Base-by-base conservation (phyloP, 2,329 filamentous ascomycete species). In the Atkinsonella texensis region DNA sequence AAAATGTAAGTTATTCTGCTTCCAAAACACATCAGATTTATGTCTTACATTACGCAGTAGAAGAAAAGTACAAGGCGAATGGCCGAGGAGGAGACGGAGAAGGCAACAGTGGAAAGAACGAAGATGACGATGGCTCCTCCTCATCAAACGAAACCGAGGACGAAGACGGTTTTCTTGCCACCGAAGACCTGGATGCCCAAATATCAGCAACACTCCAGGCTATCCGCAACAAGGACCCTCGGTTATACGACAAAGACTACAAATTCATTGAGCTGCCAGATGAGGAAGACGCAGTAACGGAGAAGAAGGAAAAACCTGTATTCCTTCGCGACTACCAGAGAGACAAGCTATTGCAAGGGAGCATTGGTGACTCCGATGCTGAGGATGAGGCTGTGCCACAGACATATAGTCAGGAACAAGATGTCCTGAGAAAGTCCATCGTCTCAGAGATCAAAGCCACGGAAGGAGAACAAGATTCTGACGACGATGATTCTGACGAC, bases 341-440 rank as follows among this genome's bases (percentile, higher is more conserved):
- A 55, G 81, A 93, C 66, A 94, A 91, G 61, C 74, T 95, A n/a
- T 66, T 97, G 53, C 81, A 81, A 40, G 89, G 88, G 38, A 77
- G 82, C 53, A 71, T 73, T 10, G 79, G 75, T n/a, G 76, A 68
- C 3, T 76, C 74, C 1, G 79, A 83, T 15, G 74, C 80, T 17
- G 78, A 84, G 11, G 78, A 84, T 13, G 72, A 74, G 11, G 72
- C 77, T 38, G 63, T 64, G 7, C 79, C 81, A 2, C 78, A 75
- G 66, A 94, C 90, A 10, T 96, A 95, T 65, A 81, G 79, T 10
- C 82, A 97, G 68, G 89, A 97, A 70, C 93, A 97, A 66, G 87
- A 88, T 56, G 81, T 84, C 48, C 70, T 95, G 53, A 90, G 93
- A 66, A 79, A 80, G 59, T 78, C 83, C 13, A 81, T 97, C 48